Conservation (phyloP, 805 yeast species). For the Yarrowia yakushimensis region DNA sequence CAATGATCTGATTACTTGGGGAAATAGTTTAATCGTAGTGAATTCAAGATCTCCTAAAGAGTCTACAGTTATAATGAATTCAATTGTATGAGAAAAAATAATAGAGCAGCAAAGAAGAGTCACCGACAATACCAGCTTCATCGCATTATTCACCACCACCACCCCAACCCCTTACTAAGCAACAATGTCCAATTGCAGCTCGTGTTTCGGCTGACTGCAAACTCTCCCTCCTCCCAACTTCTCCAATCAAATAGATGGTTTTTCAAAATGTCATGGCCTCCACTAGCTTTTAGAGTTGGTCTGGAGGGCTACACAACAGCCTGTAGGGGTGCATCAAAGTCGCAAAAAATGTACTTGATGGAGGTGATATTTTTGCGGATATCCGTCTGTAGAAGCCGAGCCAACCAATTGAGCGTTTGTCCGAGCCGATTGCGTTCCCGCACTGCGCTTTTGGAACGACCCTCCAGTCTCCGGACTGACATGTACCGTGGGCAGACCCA, state of each 20-base stretch:
- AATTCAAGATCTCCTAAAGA: too few species aligned
- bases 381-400: not conserved
- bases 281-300: not conserved
- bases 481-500: not conserved
- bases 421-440: not conserved
- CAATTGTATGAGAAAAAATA: too few species aligned
- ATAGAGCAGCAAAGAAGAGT: too few species aligned
- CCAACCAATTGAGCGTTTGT: not conserved
- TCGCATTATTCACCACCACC: too few species aligned
- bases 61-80: too few species aligned
- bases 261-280: not conserved
- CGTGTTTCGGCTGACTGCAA: not conserved
- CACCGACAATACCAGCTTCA: too few species aligned
- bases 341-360: not conserved
- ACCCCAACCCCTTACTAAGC: not conserved
- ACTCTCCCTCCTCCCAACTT: not conserved
- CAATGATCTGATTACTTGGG: too few species aligned
- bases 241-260: constrained; percentile 17
- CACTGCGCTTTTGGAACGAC: not conserved
- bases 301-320: not conserved
- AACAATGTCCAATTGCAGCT: not conserved
- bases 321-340: not conserved
- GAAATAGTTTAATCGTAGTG: too few species aligned
- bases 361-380: not conserved
- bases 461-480: not conserved